Evolutionary conservation across 2,329 filamentous ascomycete species (phyloP), one percentile per base, ranked within the genome.

Genomic region (Pestalotiopsis sp.): DNA sequence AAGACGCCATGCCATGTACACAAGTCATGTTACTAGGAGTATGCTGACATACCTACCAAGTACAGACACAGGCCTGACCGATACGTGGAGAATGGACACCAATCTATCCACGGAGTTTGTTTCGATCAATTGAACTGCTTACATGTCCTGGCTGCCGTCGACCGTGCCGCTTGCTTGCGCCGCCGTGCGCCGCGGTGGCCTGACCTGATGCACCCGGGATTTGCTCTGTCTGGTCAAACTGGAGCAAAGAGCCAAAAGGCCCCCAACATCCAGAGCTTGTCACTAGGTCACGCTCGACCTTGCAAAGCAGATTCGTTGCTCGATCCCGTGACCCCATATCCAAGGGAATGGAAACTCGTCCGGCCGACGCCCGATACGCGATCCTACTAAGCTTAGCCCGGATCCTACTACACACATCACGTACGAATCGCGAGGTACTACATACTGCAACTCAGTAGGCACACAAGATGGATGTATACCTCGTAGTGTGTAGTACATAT

Each of bases 351-450:
- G 61, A 64, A 64, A 62, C 59, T 39, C 39, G 20, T 52, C 10
- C 40, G 61, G 13, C 35, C 22, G 30, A 62, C 22, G 24, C 14
- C 38, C 63, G 63, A 65, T 65, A 65, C 63, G 63, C 63, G 63
- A 65, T 57, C 26, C 44, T 57, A 20, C 63, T 57, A 26, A 58
- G 56, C 56, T 58, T 26, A 56, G 63, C 44, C 52, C 35, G 24
- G 63, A 56, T 56, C 22, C 44, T 65, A 22, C 44, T n/a, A 17
- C 40, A 14, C 20, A 52, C 44, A 52, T 20, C 44, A 52, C 44
- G 20, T 52, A n/a, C 2, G 22, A 52, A n/a, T 52, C 17, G 44
- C 17, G 44, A 52, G 44, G 44, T 52, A 52, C 44, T 20, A 20
- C 44, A 52, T n/a, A 20, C 20, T 35, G 30, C 30, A 35, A 35